Percentiles rank a stretch among this genome's conserved stretches.
Evolutionary conservation across 805 yeast genomes (phyloP).

Genomic region (Vanderwaltozyma tropicalis): DNA sequence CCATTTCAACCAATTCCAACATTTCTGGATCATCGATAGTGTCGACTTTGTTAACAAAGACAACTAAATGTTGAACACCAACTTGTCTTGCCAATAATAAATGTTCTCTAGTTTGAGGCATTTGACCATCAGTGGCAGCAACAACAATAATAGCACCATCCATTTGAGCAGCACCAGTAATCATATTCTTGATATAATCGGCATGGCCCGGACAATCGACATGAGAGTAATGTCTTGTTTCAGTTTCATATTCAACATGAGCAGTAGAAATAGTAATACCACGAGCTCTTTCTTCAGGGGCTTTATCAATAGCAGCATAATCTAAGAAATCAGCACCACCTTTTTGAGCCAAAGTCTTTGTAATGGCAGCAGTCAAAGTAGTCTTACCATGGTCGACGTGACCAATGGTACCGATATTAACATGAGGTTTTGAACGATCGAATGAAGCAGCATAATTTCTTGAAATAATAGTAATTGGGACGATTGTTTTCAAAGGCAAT

Average conservation of each 20-base stretch:
- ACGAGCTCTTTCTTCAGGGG: constrained; percentile 98
- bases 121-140: constrained; percentile 98
- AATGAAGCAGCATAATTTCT: constrained; percentile 55
- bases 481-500: background rate
- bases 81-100: constrained; percentile 97
- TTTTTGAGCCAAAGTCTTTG: constrained; percentile 76
- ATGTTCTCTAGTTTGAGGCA: constrained; percentile 99
- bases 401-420: constrained; percentile 95
- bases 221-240: constrained; percentile 90
- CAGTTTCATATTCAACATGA: constrained; percentile 95
- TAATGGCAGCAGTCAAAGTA: constrained; percentile 95
- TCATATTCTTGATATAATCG: constrained; percentile 97
- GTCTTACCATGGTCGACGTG: constrained; percentile 99
- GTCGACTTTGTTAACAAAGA: constrained; percentile 95
- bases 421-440: constrained; percentile 87
- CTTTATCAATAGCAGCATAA: constrained; percentile 87
- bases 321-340: constrained; percentile 94
- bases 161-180: constrained; percentile 99
- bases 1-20: constrained; percentile 99
- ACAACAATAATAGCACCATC: constrained; percentile 99
- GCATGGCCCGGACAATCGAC: constrained; percentile 99
- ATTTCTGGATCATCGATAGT: constrained; percentile 97
- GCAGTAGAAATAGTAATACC: constrained; percentile 98
- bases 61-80: constrained; percentile 96
- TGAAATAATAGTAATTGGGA: constrained; percentile 14